Evolutionary conservation across 2,329 filamentous ascomycete species (phyloP).

Genomic region (Seiridium unicorne): DNA sequence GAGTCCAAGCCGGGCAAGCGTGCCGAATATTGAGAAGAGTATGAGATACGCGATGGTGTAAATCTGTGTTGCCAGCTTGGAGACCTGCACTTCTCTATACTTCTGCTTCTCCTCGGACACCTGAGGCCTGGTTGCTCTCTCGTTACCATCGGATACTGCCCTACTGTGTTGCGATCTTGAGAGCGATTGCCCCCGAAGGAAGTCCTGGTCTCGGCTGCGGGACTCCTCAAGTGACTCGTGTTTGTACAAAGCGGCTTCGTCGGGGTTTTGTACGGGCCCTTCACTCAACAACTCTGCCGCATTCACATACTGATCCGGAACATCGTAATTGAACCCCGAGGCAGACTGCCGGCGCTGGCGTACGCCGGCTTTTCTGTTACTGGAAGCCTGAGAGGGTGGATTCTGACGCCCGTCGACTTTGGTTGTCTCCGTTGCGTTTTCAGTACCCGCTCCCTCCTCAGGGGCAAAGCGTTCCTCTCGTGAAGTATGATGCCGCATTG

Average conservation of each 20-base stretch:
- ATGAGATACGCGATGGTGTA: slow-evolving; percentile 81
- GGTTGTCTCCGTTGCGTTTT: not conserved
- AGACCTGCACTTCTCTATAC: slow-evolving; percentile 29
- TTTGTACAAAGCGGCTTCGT: slow-evolving; percentile 32
- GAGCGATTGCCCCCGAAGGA: slow-evolving; percentile 12
- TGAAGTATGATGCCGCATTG: not conserved
- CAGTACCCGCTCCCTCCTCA: not conserved
- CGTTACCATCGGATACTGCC: too few relatives aligned
- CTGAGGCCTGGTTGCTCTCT: too few relatives aligned
- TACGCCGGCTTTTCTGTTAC: not conserved
- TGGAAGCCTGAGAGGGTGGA: too few relatives aligned
- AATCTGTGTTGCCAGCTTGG: slow-evolving; percentile 53
- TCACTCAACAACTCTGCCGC: slow-evolving; percentile 41
- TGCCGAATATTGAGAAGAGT: slow-evolving; percentile 82
- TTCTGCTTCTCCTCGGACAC: not conserved
- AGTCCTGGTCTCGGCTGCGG: slow-evolving; percentile 24
- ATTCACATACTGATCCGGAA: slow-evolving; percentile 37
- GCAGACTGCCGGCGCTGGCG: slow-evolving; percentile 14
- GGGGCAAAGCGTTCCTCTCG: slow-evolving; percentile 3
- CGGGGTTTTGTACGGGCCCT: slow-evolving; percentile 42
- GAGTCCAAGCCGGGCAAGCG: slow-evolving; percentile 77
- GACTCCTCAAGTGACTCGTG: slow-evolving; percentile 39
- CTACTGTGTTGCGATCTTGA: too few relatives aligned
- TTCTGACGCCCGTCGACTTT: too few relatives aligned
- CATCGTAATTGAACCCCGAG: slow-evolving; percentile 27